These are phyloP conservation scores for Rhodomyrtus tomentosa DNA, from an alignment of 345 rosid species.

Conservation along the genomic window DNA sequence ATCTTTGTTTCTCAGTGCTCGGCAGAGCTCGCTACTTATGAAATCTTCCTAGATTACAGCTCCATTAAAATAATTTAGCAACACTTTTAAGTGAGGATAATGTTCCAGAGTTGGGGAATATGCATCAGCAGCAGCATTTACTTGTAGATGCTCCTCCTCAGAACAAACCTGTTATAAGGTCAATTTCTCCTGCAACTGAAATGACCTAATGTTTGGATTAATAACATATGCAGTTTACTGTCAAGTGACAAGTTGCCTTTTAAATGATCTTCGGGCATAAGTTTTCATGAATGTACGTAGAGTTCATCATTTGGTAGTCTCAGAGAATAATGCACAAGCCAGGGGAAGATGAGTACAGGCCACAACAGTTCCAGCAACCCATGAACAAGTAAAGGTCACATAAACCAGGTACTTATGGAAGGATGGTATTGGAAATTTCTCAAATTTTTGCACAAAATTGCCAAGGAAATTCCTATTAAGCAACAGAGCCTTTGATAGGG, in stretches of 20 bases:
- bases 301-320: neutral
- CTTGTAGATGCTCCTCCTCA: neutral
- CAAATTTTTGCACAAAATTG: too few species aligned
- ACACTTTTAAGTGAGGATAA: neutral
- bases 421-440: too few species aligned
- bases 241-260: neutral
- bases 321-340: too few species aligned
- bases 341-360: too few species aligned
- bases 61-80: too few species aligned
- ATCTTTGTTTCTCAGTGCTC: neutral
- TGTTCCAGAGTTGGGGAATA: neutral
- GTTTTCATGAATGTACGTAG: neutral
- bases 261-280: neutral
- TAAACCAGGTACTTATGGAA: too few species aligned
- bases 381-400: too few species aligned
- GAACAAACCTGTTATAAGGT: neutral
- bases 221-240: neutral
- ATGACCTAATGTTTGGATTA: neutral
- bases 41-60: neutral
- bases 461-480: too few species aligned
- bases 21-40: neutral
- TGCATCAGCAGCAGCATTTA: neutral
- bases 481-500: neutral
- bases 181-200: neutral
- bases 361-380: too few species aligned